phyloP scores from a whole-genome alignment of 805 yeast genomes.

The Candida vaughaniae region DNA sequence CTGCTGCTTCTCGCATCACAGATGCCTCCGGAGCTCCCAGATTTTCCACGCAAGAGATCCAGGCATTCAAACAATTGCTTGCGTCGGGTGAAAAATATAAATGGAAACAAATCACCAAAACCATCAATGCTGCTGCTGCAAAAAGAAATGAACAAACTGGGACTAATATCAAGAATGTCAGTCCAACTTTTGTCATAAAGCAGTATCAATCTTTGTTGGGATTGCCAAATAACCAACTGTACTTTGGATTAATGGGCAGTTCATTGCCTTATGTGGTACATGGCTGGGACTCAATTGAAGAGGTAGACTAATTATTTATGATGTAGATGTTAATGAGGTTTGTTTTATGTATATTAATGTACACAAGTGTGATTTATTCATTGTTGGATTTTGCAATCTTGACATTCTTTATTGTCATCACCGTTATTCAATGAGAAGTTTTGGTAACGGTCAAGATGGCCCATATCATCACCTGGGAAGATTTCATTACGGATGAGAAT shows the following conservation, averaged over 20 bases:
- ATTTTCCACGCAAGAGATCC: conserved; percentile 46
- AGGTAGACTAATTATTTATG: conserved; percentile 16
- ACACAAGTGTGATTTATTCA: neutral
- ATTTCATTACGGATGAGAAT: conserved; percentile 59
- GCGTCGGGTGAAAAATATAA: conserved; percentile 55
- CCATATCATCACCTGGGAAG: conserved; percentile 54
- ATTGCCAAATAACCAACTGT: conserved; percentile 46
- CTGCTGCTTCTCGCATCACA: conserved; percentile 4
- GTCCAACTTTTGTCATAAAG: conserved; percentile 54
- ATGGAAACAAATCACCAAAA: conserved; percentile 57
- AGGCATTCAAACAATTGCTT: conserved; percentile 46
- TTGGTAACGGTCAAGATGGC: conserved; percentile 55
- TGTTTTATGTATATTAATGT: no score
- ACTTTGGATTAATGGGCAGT: conserved; percentile 46
- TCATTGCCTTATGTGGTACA: conserved; percentile 52
- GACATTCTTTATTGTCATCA: conserved; percentile 11
- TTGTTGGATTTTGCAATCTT: conserved; percentile 13
- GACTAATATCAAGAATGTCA: conserved; percentile 36
- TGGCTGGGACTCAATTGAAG: conserved; percentile 45
- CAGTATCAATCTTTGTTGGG: conserved; percentile 57
- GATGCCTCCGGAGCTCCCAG: conserved; percentile 7
- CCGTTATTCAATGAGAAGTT: conserved; percentile 10
- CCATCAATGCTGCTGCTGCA: conserved; percentile 21
- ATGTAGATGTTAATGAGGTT: no score
- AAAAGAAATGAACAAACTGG: conserved; percentile 14